These are phyloP conservation scores for Niebla homalea DNA, from an alignment of 495 filamentous ascomycete genomes.

Conservation along the genomic window DNA sequence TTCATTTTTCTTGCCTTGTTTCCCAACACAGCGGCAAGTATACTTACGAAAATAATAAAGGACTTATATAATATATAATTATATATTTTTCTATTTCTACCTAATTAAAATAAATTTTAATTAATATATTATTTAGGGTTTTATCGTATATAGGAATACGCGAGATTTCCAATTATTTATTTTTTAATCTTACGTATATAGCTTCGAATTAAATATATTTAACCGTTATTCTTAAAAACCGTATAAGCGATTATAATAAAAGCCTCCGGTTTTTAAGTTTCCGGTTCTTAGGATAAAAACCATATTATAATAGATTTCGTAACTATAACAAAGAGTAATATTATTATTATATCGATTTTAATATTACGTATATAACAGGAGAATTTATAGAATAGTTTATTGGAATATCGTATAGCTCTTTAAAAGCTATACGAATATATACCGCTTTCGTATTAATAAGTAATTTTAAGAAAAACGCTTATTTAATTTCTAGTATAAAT, in stretches of 20 bases:
- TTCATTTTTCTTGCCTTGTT: too few species aligned
- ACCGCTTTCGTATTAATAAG: background rate
- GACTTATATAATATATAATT: background rate
- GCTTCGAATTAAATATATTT: background rate
- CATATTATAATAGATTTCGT: background rate
- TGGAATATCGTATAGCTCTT: background rate
- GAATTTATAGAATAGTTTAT: background rate
- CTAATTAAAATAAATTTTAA: background rate
- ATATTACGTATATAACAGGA: background rate
- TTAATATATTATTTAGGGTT: background rate
- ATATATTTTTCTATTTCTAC: background rate
- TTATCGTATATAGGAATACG: background rate
- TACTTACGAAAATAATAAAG: background rate
- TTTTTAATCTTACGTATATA: background rate
- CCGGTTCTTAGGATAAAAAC: background rate
- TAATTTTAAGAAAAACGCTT: background rate
- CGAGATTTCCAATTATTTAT: background rate
- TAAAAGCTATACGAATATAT: background rate
- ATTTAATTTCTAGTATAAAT: background rate
- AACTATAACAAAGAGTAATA: background rate
- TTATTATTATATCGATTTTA: background rate
- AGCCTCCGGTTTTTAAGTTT: too few species aligned
- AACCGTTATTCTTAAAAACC: background rate
- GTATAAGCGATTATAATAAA: background rate
- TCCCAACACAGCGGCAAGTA: too few species aligned